Base-by-base conservation (phyloP, 2,329 filamentous ascomycete species). In the Tolypocladium capitatum region DNA sequence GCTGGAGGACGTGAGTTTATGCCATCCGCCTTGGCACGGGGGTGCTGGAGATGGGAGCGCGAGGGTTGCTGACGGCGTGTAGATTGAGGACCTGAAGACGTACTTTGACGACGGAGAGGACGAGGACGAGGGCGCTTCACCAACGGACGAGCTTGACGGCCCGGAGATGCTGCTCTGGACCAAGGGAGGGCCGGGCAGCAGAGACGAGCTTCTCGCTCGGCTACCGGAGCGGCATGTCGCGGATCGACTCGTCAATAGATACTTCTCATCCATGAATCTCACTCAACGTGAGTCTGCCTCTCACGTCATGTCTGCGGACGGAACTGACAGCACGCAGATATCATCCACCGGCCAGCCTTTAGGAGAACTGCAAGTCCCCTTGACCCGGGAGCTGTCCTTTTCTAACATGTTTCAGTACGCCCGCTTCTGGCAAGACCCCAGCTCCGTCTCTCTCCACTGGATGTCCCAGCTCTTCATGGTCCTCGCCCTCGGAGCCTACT, bases 41-140 rank as follows among this genome's bases (percentile, higher is more conserved):
- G 6, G 5, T 31, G 14, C 1, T 21, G 30, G 2, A 9, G 30
- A 33, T 9, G 30, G 8, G 28, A 13, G 11, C 1, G 2, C 13
- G 34, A 20, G 10, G 13, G 13, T 30, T 40, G 32, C 46, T 58
- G 20, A 60, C 46, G 13, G 3, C 16, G 18, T 30, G 11, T 54
- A 80, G 74, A 78, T 80, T 43, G 74, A 80, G 56, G 75, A 80
- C 48, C 63, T 80, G 9, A 78, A 78, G 58, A 67, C 63, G 48
- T 80, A 76, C 53, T 79, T 80, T 56, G 72, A 76, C 24, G 69
- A 76, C 30, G 59, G 68, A 1, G 64, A 70, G 5, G 63, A 66
- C 3, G 52, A 51, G 1, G 64, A 64, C 0, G 63, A 66, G 2
- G 62, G 63, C 10, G 58, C 60, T 16, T 56, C 62, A 21, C 59